Conservation (phyloP, 2,329 filamentous ascomycete species). For the Phialophora macrospora region DNA sequence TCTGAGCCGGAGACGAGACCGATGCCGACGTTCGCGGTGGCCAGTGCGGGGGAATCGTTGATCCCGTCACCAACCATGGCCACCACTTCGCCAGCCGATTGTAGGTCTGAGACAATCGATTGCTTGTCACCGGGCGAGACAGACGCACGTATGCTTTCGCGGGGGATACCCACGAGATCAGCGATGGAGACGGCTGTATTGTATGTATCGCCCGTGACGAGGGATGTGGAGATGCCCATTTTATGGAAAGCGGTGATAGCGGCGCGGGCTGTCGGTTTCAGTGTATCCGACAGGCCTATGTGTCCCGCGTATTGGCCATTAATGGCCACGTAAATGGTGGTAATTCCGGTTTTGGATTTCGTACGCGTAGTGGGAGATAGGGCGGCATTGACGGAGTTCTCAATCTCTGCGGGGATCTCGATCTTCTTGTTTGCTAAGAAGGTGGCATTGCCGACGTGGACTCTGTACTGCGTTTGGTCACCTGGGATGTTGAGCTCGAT, state of each 20-base stretch:
- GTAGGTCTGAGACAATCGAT: constrained; percentile 76
- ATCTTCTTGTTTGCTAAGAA: constrained; percentile 77
- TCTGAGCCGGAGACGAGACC: constrained; percentile 92
- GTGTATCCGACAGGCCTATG: constrained; percentile 82
- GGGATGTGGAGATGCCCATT: constrained; percentile 84
- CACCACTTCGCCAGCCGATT: constrained; percentile 74
- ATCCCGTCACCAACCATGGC: constrained; percentile 99
- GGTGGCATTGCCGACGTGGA: constrained; percentile 81
- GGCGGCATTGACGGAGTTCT: constrained; percentile 43
- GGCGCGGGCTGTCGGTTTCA: constrained; percentile 84
- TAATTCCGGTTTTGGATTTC: constrained; percentile 68
- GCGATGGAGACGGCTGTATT: constrained; percentile 85
- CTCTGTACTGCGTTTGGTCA: constrained; percentile 71
- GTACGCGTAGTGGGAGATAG: constrained; percentile 37
- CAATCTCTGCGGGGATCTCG: constrained; percentile 48
- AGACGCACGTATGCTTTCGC: constrained; percentile 79
- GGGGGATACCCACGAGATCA: constrained; percentile 76
- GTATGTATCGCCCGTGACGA: constrained; percentile 91
- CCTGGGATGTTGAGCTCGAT: constrained; percentile 69
- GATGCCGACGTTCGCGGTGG: constrained; percentile 90
- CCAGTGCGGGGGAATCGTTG: constrained; percentile 95
- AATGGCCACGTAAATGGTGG: constrained; percentile 89
- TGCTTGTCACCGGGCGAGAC: constrained; percentile 92
- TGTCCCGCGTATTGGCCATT: constrained; percentile 80
- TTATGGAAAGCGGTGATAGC: constrained; percentile 79